These are phyloP conservation scores for Fusarium musae DNA, from an alignment of 2,329 filamentous ascomycete species.

Conservation along the genomic window DNA sequence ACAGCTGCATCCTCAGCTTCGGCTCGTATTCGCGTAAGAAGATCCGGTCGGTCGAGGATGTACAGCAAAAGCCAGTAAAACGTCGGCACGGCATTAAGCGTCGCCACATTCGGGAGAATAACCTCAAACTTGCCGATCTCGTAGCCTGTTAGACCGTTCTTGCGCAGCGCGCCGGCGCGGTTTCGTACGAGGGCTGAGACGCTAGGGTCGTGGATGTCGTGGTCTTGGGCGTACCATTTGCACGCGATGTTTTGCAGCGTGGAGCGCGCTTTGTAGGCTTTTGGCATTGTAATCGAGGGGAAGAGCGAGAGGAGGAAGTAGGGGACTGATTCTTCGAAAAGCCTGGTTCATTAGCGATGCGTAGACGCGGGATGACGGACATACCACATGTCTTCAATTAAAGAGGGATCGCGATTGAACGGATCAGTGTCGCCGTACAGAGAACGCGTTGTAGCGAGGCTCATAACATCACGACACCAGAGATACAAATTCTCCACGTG, in stretches of 20 bases:
- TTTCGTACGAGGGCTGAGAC: constrained; percentile 43
- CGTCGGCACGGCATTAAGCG: constrained; percentile 51
- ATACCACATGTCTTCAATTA: constrained; percentile 39
- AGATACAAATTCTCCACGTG: constrained; percentile 52
- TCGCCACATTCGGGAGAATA: constrained; percentile 45
- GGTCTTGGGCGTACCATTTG: constrained; percentile 46
- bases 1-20: constrained; percentile 29
- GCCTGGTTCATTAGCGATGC: constrained; percentile 23
- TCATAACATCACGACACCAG: constrained; percentile 53
- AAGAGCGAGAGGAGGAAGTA: constrained; percentile 47
- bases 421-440: constrained; percentile 59
- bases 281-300: constrained; percentile 45
- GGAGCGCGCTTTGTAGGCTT: constrained; percentile 44
- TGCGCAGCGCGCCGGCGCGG: constrained; percentile 45
- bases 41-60: constrained; percentile 43
- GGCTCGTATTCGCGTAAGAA: constrained; percentile 31
- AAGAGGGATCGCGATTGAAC: constrained; percentile 42
- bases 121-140: constrained; percentile 48
- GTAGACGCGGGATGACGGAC: background rate
- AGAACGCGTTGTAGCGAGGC: constrained; percentile 51
- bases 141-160: constrained; percentile 42
- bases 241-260: constrained; percentile 43
- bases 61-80: constrained; percentile 51
- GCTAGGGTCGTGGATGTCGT: constrained; percentile 43
- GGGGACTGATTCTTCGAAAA: constrained; percentile 39